These are phyloP conservation scores for Penicillium sp. DNA, from an alignment of 2,329 filamentous ascomycete genomes.

Conservation along the genomic window DNA sequence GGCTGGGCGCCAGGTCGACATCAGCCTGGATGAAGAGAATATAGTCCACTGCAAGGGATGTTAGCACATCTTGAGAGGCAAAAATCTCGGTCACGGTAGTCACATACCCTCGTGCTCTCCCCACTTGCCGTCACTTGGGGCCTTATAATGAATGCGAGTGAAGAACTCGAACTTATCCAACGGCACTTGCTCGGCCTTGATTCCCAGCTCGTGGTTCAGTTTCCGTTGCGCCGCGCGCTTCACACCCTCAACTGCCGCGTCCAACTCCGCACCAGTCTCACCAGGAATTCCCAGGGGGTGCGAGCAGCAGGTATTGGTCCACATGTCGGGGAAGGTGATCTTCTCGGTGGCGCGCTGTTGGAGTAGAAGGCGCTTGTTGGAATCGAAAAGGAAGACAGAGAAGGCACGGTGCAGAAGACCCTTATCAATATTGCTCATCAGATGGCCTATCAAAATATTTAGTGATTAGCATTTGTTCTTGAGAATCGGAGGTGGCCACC, in stretches of 20 bases:
- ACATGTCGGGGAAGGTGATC: constrained; percentile 99
- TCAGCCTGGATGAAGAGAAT: constrained; percentile 97
- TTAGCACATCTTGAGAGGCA: background rate
- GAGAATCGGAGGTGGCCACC: background rate
- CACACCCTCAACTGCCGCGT: constrained; percentile 80
- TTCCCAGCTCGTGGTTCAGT: constrained; percentile 91
- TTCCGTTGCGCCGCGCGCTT: constrained; percentile 93
- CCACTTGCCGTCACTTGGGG: constrained; percentile 96
- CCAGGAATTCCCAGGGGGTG: constrained; percentile 90
- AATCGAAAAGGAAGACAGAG: constrained; percentile 97
- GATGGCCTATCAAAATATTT: constrained; percentile 68
- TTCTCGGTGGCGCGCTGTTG: constrained; percentile 96
- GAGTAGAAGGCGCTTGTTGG: constrained; percentile 86
- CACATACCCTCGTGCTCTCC: constrained; percentile 93
- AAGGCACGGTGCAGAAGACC: constrained; percentile 96
- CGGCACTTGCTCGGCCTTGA: constrained; percentile 85
- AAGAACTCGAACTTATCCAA: constrained; percentile 91
- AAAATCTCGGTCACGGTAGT: background rate
- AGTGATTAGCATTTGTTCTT: constrained; percentile 18
- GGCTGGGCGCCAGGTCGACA: constrained; percentile 78
- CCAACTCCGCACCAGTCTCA: constrained; percentile 83
- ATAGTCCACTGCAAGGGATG: constrained; percentile 72
- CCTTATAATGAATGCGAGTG: constrained; percentile 97
- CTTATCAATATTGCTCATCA: constrained; percentile 98
- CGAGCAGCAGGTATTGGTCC: constrained; percentile 99